Base-by-base conservation (phyloP, 169 alveolate genomes). In the Plasmodium malariae region DNA sequence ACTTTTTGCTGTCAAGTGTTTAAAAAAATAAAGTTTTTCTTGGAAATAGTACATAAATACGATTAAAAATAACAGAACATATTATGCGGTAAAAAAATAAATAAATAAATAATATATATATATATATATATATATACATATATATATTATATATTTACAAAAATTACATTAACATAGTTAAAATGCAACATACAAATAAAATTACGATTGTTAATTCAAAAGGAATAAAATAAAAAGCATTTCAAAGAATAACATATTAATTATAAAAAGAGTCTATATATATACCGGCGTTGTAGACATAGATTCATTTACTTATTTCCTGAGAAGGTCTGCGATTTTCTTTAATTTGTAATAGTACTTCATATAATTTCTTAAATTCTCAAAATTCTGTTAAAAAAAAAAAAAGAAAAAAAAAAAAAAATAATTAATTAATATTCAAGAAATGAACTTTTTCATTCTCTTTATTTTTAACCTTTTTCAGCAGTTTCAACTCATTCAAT, bases 241-340 rank as follows among this genome's bases (percentile, higher is more conserved):
- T 69, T 34, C 55, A 17, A 45, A 30, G 24, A 40, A 37, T 69
- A 26, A 26, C 19, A 14, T 5, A 37, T 3, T 14, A 45, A 40
- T 63, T 51, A 60, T n/a, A 36, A 32, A 28, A 9, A 40, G 2
- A 51, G 67, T 28, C 14, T 32, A 19, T 28, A 24, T 19, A 59
- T 36, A n/a, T 72, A 54, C n/a, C n/a, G n/a, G n/a, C n/a, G n/a
- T n/a, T n/a, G n/a, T 68, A 37, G 24, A 21, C 54, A 74, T 55
- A 36, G 11, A 17, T 26, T 28, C 51, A 28, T 32, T 21, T 67
- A 49, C 45, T 74, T 43, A 57, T 24, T 36, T 74, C 36, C 43
- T 78, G 34, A 74, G 67, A 60, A 26, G 12, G 26, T 78, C 89
- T 5, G 78, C 59, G 36, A 78, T 78, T 21, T 78, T 69, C 43